Percentiles rank a stretch among this genome's conserved stretches.
Conservation (phyloP, 1,139 yeast genomes). For the Nematodospora anomalae region DNA sequence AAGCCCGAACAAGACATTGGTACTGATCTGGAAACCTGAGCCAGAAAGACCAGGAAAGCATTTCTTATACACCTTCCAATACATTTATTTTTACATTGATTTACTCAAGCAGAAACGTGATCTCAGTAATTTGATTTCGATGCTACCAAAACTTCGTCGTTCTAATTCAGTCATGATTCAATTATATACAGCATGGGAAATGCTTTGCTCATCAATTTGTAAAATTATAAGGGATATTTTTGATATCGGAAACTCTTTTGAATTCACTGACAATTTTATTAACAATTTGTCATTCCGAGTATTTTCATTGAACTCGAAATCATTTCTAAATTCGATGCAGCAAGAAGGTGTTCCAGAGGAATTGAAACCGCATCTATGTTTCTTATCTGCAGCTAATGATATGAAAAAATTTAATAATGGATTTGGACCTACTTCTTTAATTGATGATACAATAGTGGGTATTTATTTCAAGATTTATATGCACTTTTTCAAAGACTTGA, state of each 20-base stretch:
- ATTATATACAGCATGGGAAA: slow-evolving; percentile 67
- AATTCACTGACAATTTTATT: slow-evolving; percentile 57
- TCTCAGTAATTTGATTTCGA: slow-evolving; percentile 54
- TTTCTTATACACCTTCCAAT: slow-evolving; percentile 73
- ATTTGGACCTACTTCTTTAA: slow-evolving; percentile 73
- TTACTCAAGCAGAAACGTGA: slow-evolving; percentile 57
- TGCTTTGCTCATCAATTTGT: slow-evolving; percentile 48
- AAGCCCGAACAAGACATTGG: slow-evolving; percentile 67
- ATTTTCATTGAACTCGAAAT: slow-evolving; percentile 43
- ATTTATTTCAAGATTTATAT: slow-evolving; percentile 54
- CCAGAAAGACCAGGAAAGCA: slow-evolving; percentile 91
- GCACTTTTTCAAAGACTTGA: slow-evolving; percentile 12
- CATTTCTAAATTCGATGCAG: slow-evolving; percentile 30
- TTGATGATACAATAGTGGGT: slow-evolving; percentile 73
- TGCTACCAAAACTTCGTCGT: slow-evolving; percentile 71
- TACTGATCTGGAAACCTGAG: slow-evolving; percentile 93
- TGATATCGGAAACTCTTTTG: slow-evolving; percentile 45
- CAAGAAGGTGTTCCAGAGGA: slow-evolving; percentile 30
- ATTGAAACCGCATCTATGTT: slow-evolving; percentile 35
- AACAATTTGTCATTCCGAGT: slow-evolving; percentile 46
- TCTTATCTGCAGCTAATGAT: slow-evolving; percentile 58
- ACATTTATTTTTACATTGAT: slow-evolving; percentile 62
- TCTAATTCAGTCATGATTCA: slow-evolving; percentile 74
- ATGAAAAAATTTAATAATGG: slow-evolving; percentile 76
- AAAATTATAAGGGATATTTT: slow-evolving; percentile 48